Percentiles rank a stretch among this genome's conserved stretches.
These are phyloP conservation scores for Ceratocystis ficicola DNA, from an alignment of 2,329 filamentous ascomycete genomes.

Conservation along the genomic window DNA sequence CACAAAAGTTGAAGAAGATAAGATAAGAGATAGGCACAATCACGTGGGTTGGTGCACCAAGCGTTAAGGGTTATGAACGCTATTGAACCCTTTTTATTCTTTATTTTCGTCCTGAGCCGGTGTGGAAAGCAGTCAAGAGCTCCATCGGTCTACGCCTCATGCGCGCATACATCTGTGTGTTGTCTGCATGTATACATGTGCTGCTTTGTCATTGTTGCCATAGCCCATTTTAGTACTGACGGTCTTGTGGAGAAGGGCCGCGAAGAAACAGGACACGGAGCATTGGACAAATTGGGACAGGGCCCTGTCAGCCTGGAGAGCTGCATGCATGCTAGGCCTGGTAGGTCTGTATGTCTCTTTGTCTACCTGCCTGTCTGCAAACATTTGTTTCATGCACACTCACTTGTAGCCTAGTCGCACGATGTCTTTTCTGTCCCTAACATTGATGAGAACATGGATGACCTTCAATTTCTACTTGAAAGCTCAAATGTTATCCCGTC, in stretches of 20 bases:
- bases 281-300: conserved; percentile 4
- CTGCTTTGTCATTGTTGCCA: background rate
- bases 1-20: no score
- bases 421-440: no score
- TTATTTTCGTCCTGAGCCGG: background rate
- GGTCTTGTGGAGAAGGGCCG: background rate
- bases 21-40: no score
- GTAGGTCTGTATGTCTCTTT: background rate
- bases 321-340: background rate
- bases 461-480: background rate
- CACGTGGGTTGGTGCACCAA: no score
- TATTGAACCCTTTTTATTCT: no score
- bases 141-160: background rate
- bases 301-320: background rate
- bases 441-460: no score
- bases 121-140: background rate
- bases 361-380: background rate
- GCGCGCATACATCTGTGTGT: background rate
- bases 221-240: background rate
- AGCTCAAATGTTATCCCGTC: background rate
- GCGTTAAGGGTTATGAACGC: no score
- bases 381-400: background rate
- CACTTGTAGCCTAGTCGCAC: no score
- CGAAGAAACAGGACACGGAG: conserved; percentile 7
- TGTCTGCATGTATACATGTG: background rate